Percentiles rank a stretch among this genome's conserved stretches.
phyloP scores from a whole-genome alignment of 2,329 filamentous ascomycete genomes.

The Thielaviopsis musarum region DNA sequence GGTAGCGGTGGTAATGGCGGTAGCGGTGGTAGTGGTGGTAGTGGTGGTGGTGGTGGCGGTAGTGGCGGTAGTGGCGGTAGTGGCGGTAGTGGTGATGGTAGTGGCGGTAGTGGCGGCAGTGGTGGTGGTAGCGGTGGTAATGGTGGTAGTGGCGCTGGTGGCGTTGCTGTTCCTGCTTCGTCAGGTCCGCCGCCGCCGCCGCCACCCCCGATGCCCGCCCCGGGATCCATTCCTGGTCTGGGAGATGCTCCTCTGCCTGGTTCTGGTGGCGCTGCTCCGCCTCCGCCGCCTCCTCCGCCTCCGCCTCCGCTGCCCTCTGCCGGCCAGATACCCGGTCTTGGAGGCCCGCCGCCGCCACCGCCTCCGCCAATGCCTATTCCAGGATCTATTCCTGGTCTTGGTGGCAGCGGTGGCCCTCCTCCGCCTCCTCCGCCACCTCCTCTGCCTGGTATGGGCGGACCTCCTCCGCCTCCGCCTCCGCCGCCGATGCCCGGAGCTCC shows the following conservation, averaged over 20 bases:
- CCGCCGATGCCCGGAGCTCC: constrained; percentile 23
- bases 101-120: no score
- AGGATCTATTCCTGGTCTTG: constrained; percentile 14
- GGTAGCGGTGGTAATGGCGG: constrained; percentile 20
- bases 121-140: no score
- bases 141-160: constrained; percentile 20
- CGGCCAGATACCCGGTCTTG: constrained; percentile 23
- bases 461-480: constrained; percentile 22
- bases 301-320: constrained; percentile 16
- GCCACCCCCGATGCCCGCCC: constrained; percentile 28
- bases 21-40: constrained; percentile 12
- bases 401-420: neutral
- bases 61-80: no score
- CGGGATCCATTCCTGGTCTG: constrained; percentile 14
- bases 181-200: constrained; percentile 36
- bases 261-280: constrained; percentile 7
- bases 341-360: constrained; percentile 34
- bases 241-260: neutral
- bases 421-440: constrained; percentile 20
- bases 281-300: constrained; percentile 23
- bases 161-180: constrained; percentile 19
- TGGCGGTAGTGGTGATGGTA: no score
- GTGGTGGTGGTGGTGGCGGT: no score
- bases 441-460: constrained; percentile 22
- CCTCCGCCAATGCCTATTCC: constrained; percentile 28